phyloP scores from a whole-genome alignment of 345 rosid species.

The Mercurialis annua region DNA sequence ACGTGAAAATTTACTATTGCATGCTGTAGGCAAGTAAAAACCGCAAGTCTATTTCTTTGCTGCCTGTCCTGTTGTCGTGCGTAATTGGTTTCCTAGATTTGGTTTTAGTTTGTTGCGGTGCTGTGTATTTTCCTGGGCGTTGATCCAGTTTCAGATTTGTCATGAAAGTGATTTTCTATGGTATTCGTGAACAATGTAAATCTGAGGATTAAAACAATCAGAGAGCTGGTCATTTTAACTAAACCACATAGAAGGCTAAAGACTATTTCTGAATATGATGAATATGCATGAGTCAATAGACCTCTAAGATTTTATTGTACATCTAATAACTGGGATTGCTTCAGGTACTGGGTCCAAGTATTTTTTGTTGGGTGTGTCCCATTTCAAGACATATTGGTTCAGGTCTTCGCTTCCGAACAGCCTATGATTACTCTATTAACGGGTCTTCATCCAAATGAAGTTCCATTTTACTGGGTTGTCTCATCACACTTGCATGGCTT shows the following conservation, averaged over 20 bases:
- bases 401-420: conserved; percentile 71
- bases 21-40: neutral
- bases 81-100: neutral
- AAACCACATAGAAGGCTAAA: no score
- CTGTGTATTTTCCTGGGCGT: no score
- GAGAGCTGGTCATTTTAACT: no score
- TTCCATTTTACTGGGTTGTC: neutral
- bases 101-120: neutral
- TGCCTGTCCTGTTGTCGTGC: neutral
- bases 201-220: no score
- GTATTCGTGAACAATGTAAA: no score
- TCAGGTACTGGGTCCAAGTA: conserved; percentile 77
- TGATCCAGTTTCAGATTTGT: no score
- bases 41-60: neutral
- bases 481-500: conserved; percentile 14
- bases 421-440: conserved; percentile 38
- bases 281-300: neutral
- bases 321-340: conserved; percentile 11
- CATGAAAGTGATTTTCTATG: no score
- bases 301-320: neutral
- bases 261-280: neutral
- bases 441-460: conserved; percentile 33
- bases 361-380: conserved; percentile 79
- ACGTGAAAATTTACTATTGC: neutral
- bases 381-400: conserved; percentile 56